Percentiles rank a stretch among this genome's conserved stretches.
These are phyloP conservation scores for Primulina eburnea DNA, from an alignment of 257 asterid genomes.

Conservation along the genomic window DNA sequence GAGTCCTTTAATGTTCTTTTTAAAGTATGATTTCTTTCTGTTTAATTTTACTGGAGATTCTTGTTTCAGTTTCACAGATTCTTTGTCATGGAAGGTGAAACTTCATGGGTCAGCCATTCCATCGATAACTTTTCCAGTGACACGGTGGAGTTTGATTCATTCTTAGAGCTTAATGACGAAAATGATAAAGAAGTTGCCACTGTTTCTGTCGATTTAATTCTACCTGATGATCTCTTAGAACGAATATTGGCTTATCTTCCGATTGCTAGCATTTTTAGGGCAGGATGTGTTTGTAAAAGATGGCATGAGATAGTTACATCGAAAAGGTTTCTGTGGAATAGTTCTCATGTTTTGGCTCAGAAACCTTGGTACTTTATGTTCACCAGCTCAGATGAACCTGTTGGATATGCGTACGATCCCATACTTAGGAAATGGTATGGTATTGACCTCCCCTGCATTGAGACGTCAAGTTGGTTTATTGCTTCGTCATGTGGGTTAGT, in stretches of 20 bases:
- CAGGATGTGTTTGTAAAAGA: slow-evolving; percentile 75
- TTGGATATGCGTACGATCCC: slow-evolving; percentile 83
- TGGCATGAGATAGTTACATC: slow-evolving; percentile 81
- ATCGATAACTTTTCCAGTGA: slow-evolving; percentile 28
- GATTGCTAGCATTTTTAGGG: slow-evolving; percentile 71
- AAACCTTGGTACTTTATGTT: slow-evolving; percentile 99
- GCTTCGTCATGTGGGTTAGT: slow-evolving; percentile 84
- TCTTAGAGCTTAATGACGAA: slow-evolving; percentile 54
- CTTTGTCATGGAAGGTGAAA: slow-evolving; percentile 68
- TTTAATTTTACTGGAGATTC: slow-evolving; percentile 7
- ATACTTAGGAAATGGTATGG: slow-evolving; percentile 69
- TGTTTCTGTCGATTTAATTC: slow-evolving; percentile 56
- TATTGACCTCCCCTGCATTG: slow-evolving; percentile 74
- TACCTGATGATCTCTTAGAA: slow-evolving; percentile 88
- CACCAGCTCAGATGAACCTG: slow-evolving; percentile 82
- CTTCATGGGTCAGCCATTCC: slow-evolving; percentile 84
- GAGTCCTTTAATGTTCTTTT: background rate
- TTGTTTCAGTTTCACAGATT: slow-evolving; percentile 23
- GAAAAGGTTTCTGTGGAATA: slow-evolving; percentile 63
- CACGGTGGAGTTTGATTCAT: slow-evolving; percentile 34
- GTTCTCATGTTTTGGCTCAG: slow-evolving; percentile 43
- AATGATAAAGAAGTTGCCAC: slow-evolving; percentile 37
- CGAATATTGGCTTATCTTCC: slow-evolving; percentile 80
- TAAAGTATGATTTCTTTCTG: background rate
- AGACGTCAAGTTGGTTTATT: slow-evolving; percentile 67